A percentile compares a stretch with the other conserved stretches of the same genome.
phyloP scores from a whole-genome alignment of 805 yeast genomes.

The Schwanniomyces pseudopolymorphus region DNA sequence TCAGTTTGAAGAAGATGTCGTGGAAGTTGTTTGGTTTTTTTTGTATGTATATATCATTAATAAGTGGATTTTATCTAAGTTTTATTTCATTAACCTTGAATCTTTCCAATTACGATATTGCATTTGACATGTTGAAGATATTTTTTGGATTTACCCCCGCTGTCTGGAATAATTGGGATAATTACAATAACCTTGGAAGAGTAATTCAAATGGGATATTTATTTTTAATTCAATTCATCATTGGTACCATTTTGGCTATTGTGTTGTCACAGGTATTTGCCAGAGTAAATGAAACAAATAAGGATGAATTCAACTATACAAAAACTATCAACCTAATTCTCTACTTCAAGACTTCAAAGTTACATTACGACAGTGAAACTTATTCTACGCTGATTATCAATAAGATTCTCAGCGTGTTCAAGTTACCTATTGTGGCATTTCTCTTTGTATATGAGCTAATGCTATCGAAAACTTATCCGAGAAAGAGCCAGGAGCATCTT shows the following conservation, averaged over 20 bases:
- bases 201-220: conserved; percentile 49
- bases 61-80: conserved; percentile 55
- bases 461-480: conserved; percentile 18
- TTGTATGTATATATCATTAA: conserved; percentile 48
- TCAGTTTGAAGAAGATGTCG: conserved; percentile 51
- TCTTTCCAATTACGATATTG: conserved; percentile 41
- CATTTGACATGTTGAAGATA: conserved; percentile 51
- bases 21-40: conserved; percentile 50
- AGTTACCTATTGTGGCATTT: conserved; percentile 33
- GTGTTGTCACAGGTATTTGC: conserved; percentile 46
- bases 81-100: conserved; percentile 48
- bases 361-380: conserved; percentile 9
- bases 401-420: conserved; percentile 25
- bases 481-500: conserved; percentile 12
- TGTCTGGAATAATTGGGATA: conserved; percentile 56
- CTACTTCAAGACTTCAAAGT: conserved; percentile 32
- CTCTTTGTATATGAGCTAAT: conserved; percentile 34
- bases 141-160: conserved; percentile 62
- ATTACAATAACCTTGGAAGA: conserved; percentile 47
- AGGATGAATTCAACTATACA: conserved; percentile 41
- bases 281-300: conserved; percentile 29
- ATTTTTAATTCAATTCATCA: conserved; percentile 54
- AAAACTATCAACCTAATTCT: conserved; percentile 38
- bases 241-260: conserved; percentile 55
- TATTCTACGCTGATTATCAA: conserved; percentile 8